Evolutionary conservation across 352 stramenopile species (phyloP).

Genomic region (Pythium folliculosum): DNA sequence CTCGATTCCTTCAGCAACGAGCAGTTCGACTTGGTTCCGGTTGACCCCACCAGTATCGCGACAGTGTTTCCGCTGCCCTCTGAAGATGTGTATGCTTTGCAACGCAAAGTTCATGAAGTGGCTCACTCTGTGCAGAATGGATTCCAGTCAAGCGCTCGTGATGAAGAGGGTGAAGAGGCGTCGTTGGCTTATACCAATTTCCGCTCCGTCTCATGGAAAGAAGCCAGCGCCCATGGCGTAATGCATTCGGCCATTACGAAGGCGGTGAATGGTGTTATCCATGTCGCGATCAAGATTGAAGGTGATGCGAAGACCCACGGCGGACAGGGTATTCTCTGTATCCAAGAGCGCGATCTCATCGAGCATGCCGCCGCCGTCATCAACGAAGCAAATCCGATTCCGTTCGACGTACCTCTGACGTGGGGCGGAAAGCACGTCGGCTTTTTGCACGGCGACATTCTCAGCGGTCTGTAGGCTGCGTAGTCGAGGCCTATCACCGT

Average conservation of each 20-base stretch:
- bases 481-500: background rate
- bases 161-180: slow-evolving; percentile 58
- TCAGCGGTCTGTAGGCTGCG: slow-evolving; percentile 29
- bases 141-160: slow-evolving; percentile 64
- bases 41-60: slow-evolving; percentile 67
- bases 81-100: slow-evolving; percentile 69
- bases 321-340: slow-evolving; percentile 65
- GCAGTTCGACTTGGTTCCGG: slow-evolving; percentile 42
- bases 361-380: slow-evolving; percentile 44
- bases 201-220: slow-evolving; percentile 57
- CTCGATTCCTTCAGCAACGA: slow-evolving; percentile 22
- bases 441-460: slow-evolving; percentile 55
- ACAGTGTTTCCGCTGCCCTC: slow-evolving; percentile 78
- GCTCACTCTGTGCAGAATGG: slow-evolving; percentile 69
- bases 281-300: slow-evolving; percentile 74
- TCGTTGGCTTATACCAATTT: slow-evolving; percentile 77
- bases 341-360: slow-evolving; percentile 61
- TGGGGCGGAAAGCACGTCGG: slow-evolving; percentile 74
- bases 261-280: slow-evolving; percentile 64
- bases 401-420: slow-evolving; percentile 70
- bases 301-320: slow-evolving; percentile 49
- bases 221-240: slow-evolving; percentile 55
- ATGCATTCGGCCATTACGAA: slow-evolving; percentile 72
- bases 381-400: slow-evolving; percentile 45
- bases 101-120: slow-evolving; percentile 77